A percentile compares a stretch with the other conserved stretches of the same genome.
These are phyloP conservation scores for Auricularia auricula-judae DNA, from an alignment of 768 basidiomycete genomes.

Conservation along the genomic window DNA sequence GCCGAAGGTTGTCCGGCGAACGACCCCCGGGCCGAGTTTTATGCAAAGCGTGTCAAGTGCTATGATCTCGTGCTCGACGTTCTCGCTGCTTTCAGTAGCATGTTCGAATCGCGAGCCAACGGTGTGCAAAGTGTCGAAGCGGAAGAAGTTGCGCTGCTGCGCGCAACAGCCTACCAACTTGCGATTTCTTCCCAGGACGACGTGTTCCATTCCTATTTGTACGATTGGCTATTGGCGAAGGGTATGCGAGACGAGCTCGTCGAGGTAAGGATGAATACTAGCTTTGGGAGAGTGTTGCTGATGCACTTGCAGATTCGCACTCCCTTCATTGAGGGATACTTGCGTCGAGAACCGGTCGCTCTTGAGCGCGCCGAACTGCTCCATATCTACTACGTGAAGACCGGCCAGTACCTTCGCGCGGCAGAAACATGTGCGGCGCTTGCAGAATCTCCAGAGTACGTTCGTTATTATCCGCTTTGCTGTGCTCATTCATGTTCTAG, in stretches of 20 bases:
- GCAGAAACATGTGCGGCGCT: slow-evolving; percentile 75
- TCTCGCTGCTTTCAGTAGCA: slow-evolving; percentile 59
- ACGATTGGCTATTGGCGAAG: slow-evolving; percentile 83
- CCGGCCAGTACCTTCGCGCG: slow-evolving; percentile 76
- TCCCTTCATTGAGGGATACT: slow-evolving; percentile 78
- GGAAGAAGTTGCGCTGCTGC: slow-evolving; percentile 55
- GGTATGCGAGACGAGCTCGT: slow-evolving; percentile 80
- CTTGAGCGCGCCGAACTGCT: slow-evolving; percentile 79
- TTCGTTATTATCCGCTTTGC: slow-evolving; percentile 8
- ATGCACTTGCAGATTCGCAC: slow-evolving; percentile 57
- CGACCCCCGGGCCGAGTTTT: slow-evolving; percentile 48
- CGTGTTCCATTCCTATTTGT: slow-evolving; percentile 87
- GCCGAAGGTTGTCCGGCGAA: slow-evolving; percentile 42
- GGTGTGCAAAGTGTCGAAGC: slow-evolving; percentile 18
- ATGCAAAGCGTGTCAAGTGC: slow-evolving; percentile 54
- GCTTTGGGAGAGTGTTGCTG: background rate
- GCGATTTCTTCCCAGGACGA: slow-evolving; percentile 80
- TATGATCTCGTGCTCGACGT: slow-evolving; percentile 81
- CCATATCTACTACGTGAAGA: slow-evolving; percentile 96
- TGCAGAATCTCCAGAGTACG: slow-evolving; percentile 78
- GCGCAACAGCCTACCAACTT: slow-evolving; percentile 77
- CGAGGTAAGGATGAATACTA: slow-evolving; percentile 46
- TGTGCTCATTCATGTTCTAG: slow-evolving; percentile 22
- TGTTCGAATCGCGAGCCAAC: slow-evolving; percentile 28
- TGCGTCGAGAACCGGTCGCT: slow-evolving; percentile 67